These are phyloP conservation scores for Kokia cookei DNA, from an alignment of 441 rosid species.

Conservation along the genomic window DNA sequence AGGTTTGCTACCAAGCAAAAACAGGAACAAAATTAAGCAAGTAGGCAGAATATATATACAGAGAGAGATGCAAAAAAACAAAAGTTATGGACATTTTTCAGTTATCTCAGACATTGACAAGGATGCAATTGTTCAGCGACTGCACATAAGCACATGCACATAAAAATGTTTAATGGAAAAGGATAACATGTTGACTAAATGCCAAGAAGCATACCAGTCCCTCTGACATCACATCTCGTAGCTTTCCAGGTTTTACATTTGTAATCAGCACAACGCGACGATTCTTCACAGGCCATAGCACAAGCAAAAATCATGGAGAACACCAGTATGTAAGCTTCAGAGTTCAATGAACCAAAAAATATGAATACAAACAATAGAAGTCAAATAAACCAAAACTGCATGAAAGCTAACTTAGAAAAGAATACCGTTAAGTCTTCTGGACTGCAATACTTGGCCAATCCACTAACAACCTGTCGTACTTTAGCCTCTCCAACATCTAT, in stretches of 20 bases:
- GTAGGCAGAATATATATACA: not conserved
- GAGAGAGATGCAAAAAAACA: not conserved
- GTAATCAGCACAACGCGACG: conserved; percentile 75
- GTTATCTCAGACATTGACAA: not conserved
- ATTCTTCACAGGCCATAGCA: conserved; percentile 47
- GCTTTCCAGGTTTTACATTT: conserved; percentile 97
- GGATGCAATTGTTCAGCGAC: not conserved
- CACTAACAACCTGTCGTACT: conserved; percentile 92
- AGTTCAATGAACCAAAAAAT: conserved; percentile 1
- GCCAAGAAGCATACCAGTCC: conserved; percentile 64
- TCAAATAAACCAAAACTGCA: not conserved
- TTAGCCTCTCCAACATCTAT: conserved; percentile 89
- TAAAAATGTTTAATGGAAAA: not conserved
- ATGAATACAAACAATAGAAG: not conserved
- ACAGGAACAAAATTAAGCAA: not conserved
- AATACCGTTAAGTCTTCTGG: conserved; percentile 81
- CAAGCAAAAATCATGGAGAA: conserved; percentile 19
- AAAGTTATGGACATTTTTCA: not conserved
- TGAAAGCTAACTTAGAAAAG: conserved; percentile 7
- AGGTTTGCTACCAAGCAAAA: not conserved
- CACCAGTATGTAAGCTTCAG: conserved; percentile 14
- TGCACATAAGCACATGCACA: not conserved
- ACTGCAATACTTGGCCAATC: conserved; percentile 81
- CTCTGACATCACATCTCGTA: conserved; percentile 87
- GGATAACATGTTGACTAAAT: not conserved